Conservation (phyloP, 2,329 filamentous ascomycete genomes). For the Microcyclosporella mali region DNA sequence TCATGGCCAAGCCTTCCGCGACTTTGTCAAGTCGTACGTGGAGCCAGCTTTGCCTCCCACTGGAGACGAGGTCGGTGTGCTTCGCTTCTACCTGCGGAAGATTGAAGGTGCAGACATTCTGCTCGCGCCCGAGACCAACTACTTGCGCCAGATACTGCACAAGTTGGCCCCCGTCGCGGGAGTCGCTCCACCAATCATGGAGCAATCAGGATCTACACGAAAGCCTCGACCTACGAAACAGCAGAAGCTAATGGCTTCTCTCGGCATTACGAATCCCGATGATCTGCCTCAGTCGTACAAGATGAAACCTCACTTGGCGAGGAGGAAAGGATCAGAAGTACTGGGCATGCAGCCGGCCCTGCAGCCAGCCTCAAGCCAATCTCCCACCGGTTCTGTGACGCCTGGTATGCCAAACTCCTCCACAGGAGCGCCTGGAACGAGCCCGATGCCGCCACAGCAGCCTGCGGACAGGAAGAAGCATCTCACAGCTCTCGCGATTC, state of each 20-base stretch:
- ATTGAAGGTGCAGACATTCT: slow-evolving; percentile 95
- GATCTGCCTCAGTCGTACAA: slow-evolving; percentile 79
- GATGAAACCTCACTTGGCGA: slow-evolving; percentile 67
- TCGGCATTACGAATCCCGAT: slow-evolving; percentile 84
- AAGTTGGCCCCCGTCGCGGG: slow-evolving; percentile 90
- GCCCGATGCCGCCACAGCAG: slow-evolving; percentile 10
- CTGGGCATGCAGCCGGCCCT: slow-evolving; percentile 20
- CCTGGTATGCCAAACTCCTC: slow-evolving; percentile 16
- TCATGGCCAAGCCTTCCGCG: slow-evolving; percentile 75
- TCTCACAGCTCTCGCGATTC: slow-evolving; percentile 25
- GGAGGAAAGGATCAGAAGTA: slow-evolving; percentile 52
- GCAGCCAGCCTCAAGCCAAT: slow-evolving; percentile 27
- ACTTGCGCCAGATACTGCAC: slow-evolving; percentile 90
- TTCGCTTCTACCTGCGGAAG: slow-evolving; percentile 93
- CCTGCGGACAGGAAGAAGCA: slow-evolving; percentile 15
- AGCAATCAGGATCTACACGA: slow-evolving; percentile 82
- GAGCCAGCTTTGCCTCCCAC: slow-evolving; percentile 69
- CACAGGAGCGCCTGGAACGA: slow-evolving; percentile 12
- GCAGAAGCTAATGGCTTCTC: slow-evolving; percentile 84
- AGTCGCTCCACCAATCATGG: slow-evolving; percentile 74
- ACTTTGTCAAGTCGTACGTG: slow-evolving; percentile 73
- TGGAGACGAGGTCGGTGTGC: slow-evolving; percentile 77
- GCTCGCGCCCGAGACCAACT: slow-evolving; percentile 90
- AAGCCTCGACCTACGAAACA: slow-evolving; percentile 96
- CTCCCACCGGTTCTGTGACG: slow-evolving; percentile 21